A percentile compares a stretch with the other conserved stretches of the same genome.
Evolutionary conservation across 2,329 filamentous ascomycete species (phyloP).

Genomic region (Aspergillus brasiliensis): DNA sequence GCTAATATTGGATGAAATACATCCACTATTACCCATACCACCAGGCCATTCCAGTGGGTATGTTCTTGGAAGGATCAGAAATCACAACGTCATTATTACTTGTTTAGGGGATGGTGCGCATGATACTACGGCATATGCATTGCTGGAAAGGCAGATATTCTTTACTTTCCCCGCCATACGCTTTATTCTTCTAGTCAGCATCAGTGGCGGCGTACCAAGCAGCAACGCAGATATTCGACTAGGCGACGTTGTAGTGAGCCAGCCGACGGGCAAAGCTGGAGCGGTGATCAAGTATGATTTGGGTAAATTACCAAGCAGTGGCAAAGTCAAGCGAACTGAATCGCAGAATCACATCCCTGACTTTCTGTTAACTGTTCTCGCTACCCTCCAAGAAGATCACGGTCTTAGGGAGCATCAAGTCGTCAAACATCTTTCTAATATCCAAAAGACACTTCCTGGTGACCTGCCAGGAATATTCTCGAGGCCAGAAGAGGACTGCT

Average conservation of each 20-base stretch:
- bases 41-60: background rate
- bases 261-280: background rate
- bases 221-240: background rate
- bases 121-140: background rate
- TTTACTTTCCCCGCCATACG: background rate
- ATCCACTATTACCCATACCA: too few relatives aligned
- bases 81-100: background rate
- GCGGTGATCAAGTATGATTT: background rate
- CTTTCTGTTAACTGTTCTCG: too few relatives aligned
- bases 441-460: too few relatives aligned
- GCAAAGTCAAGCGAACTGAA: background rate
- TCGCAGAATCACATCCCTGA: too few relatives aligned
- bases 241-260: conserved; percentile 1
- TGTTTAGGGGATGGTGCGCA: background rate
- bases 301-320: background rate
- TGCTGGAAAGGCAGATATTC: background rate
- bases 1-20: too few relatives aligned
- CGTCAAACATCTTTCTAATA: too few relatives aligned
- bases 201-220: background rate
- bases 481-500: too few relatives aligned
- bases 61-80: background rate
- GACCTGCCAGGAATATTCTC: too few relatives aligned
- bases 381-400: too few relatives aligned
- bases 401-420: too few relatives aligned
- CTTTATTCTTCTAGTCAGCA: background rate